phyloP scores from a whole-genome alignment of 2,329 filamentous ascomycete species.

The Microcyclospora pomicola region DNA sequence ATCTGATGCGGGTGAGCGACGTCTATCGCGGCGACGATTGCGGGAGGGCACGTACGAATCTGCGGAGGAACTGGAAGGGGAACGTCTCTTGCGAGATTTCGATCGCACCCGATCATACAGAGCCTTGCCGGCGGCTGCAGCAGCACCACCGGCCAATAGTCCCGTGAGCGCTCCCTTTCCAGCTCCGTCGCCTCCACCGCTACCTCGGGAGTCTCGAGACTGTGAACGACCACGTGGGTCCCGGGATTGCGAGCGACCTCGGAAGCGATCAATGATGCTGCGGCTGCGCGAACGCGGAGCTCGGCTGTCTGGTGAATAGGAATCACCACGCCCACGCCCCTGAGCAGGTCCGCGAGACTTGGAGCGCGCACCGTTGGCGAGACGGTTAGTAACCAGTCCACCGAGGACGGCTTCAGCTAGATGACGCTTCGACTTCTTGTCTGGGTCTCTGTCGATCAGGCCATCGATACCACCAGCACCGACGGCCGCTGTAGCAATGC shows the following conservation, averaged over 20 bases:
- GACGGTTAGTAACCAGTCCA: constrained; percentile 70
- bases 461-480: constrained; percentile 79
- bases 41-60: constrained; percentile 40
- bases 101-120: constrained; percentile 42
- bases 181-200: constrained; percentile 34
- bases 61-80: constrained; percentile 32
- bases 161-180: constrained; percentile 34
- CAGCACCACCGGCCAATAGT: constrained; percentile 34
- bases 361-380: constrained; percentile 68
- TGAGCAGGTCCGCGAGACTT: constrained; percentile 36
- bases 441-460: constrained; percentile 51
- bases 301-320: constrained; percentile 24
- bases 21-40: constrained; percentile 27
- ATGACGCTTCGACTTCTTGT: constrained; percentile 65
- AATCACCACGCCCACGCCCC: constrained; percentile 28
- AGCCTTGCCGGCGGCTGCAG: constrained; percentile 37
- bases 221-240: constrained; percentile 15
- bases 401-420: constrained; percentile 78
- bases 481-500: constrained; percentile 72
- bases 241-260: constrained; percentile 39
- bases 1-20: constrained; percentile 28
- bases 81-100: constrained; percentile 37
- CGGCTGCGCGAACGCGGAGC: constrained; percentile 51
- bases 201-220: constrained; percentile 18
- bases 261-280: constrained; percentile 35